A percentile compares a stretch with the other conserved stretches of the same genome.
These are phyloP conservation scores for Sequoiadendron giganteum DNA, from an alignment of 75 land plant species.

Conservation along the genomic window DNA sequence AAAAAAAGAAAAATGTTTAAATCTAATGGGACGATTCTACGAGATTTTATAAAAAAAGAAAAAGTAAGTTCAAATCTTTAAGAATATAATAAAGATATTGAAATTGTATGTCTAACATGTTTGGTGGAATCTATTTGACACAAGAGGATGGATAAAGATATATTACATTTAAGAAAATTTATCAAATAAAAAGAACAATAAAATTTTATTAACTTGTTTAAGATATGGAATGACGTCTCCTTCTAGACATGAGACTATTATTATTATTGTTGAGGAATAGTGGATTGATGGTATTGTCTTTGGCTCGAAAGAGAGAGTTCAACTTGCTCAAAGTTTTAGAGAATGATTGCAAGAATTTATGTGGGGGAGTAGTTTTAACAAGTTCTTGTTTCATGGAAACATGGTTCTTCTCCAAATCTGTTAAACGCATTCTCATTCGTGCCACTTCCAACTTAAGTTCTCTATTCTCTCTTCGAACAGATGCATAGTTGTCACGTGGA, in stretches of 20 bases:
- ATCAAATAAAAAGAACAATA: not conserved
- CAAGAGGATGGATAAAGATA: not conserved
- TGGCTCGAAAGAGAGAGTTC: constrained; percentile 43
- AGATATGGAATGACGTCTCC: constrained; percentile 51
- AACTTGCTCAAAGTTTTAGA: constrained; percentile 67
- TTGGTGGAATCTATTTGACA: no score
- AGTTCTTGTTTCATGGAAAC: constrained; percentile 88
- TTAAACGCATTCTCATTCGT: constrained; percentile 94
- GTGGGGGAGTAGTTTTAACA: constrained; percentile 44
- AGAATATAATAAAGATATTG: no score
- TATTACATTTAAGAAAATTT: not conserved
- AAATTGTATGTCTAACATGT: no score
- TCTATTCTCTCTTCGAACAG: constrained; percentile 88
- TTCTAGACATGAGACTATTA: constrained; percentile 1
- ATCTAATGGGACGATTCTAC: no score
- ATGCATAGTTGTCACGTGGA: constrained; percentile 89
- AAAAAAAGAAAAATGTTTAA: no score
- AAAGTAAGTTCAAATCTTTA: no score
- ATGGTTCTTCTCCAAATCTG: constrained; percentile 93
- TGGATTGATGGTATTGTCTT: constrained; percentile 11
- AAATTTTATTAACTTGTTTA: constrained; percentile 6
- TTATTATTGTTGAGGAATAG: not conserved
- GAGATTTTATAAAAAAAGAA: no score
- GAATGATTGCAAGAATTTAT: constrained; percentile 56
- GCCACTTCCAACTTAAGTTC: constrained; percentile 96